These are phyloP conservation scores for Porphyra umbilicalis DNA, from an alignment of 31 red algal species.

Conservation along the genomic window DNA sequence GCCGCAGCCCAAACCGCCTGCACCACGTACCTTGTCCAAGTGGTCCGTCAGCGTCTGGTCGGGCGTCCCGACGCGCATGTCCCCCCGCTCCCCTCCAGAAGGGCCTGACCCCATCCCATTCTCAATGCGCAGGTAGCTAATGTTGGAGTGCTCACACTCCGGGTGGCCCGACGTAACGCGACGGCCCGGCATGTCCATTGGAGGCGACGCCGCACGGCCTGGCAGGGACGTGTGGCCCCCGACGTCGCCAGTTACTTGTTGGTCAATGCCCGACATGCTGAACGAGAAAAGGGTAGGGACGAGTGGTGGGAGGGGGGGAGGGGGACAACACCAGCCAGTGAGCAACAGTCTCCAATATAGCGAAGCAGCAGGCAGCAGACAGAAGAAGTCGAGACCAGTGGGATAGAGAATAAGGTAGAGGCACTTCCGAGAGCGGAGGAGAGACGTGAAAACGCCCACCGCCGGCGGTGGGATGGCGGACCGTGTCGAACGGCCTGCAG, in stretches of 20 bases:
- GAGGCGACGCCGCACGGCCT: neutral
- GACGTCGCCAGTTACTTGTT: neutral
- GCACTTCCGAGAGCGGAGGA: no score
- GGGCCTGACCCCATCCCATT: neutral
- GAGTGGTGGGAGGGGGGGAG: neutral
- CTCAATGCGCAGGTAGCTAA: neutral
- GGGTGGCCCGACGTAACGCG: neutral
- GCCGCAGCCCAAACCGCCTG: no score
- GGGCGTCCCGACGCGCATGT: neutral
- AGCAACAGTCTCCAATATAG: no score
- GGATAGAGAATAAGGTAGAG: no score
- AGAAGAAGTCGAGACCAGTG: no score
- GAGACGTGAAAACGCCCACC: no score
- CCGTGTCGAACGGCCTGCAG: no score
- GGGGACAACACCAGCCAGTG: neutral
- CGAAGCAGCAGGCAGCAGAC: no score
- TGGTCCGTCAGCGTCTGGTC: neutral
- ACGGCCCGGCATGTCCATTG: neutral
- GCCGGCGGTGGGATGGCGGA: no score
- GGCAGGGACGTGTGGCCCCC: neutral
- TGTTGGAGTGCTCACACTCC: neutral
- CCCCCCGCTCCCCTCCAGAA: neutral
- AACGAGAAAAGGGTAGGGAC: neutral
- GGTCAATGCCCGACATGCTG: neutral
- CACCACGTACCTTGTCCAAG: neutral